Conservation (phyloP, 441 rosid genomes). For the Syzygium syzygioides region DNA sequence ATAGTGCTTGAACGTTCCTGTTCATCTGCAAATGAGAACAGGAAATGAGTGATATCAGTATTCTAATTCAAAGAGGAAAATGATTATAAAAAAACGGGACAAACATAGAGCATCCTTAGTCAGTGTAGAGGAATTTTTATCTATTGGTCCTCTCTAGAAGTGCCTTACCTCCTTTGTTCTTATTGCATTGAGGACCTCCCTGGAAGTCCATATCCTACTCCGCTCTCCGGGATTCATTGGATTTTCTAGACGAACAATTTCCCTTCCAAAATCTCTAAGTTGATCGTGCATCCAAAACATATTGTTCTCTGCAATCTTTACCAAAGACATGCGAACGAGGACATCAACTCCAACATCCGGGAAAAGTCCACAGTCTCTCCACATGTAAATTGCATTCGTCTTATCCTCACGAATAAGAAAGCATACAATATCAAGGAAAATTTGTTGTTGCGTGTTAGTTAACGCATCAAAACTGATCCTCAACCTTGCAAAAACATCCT, state of each 20-base stretch:
- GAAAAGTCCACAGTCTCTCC: neutral
- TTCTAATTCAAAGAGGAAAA: no score
- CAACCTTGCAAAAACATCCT: neutral
- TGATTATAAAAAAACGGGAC: no score
- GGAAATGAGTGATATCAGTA: neutral
- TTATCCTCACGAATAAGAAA: neutral
- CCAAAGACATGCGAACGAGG: neutral
- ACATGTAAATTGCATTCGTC: neutral
- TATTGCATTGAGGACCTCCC: neutral
- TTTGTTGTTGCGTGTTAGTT: neutral
- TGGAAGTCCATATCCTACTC: neutral
- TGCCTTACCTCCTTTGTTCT: neutral
- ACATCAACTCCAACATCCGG: neutral
- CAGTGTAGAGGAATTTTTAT: neutral
- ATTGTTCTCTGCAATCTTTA: neutral
- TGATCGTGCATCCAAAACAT: neutral
- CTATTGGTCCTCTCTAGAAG: neutral
- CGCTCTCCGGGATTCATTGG: no score
- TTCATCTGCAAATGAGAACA: neutral
- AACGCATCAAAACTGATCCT: neutral
- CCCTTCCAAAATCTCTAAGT: neutral
- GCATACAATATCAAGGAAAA: conserved; percentile 2
- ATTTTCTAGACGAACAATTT: neutral
- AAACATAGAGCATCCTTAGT: neutral
- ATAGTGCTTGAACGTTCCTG: neutral